Conservation (phyloP, 2,329 filamentous ascomycete species). For the Colletotrichum sp. region DNA sequence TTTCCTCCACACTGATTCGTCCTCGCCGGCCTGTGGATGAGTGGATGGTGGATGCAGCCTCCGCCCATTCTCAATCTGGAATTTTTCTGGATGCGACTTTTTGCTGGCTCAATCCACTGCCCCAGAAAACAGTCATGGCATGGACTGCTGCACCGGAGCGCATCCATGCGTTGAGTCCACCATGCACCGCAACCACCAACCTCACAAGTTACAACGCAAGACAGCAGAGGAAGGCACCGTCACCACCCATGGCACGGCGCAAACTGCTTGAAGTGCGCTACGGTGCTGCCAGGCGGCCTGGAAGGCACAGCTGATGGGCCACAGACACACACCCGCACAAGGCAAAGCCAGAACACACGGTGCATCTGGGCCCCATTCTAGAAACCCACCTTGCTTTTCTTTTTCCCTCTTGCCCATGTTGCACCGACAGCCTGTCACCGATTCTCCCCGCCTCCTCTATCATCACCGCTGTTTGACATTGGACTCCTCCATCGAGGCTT, state of each 20-base stretch:
- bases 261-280: background rate
- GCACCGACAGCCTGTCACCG: slow-evolving; percentile 11
- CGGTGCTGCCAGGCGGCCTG: background rate
- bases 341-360: slow-evolving; percentile 12
- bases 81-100: slow-evolving; percentile 16
- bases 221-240: background rate
- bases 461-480: slow-evolving; percentile 18
- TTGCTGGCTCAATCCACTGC: background rate
- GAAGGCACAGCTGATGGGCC: background rate
- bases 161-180: background rate
- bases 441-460: background rate
- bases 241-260: background rate
- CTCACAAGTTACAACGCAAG: background rate
- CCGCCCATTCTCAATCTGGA: slow-evolving; percentile 10
- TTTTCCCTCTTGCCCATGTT: background rate
- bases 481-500: background rate
- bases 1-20: slow-evolving; percentile 12
- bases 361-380: slow-evolving; percentile 5
- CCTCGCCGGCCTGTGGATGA: background rate
- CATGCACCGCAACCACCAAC: background rate
- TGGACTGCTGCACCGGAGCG: background rate
- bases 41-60: background rate
- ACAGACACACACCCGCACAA: background rate
- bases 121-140: background rate
- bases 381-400: slow-evolving; percentile 11